Percentiles rank a stretch among this genome's conserved stretches.
These are phyloP conservation scores for Elsinoe fawcettii DNA, from an alignment of 2,329 filamentous ascomycete genomes.

Conservation along the genomic window DNA sequence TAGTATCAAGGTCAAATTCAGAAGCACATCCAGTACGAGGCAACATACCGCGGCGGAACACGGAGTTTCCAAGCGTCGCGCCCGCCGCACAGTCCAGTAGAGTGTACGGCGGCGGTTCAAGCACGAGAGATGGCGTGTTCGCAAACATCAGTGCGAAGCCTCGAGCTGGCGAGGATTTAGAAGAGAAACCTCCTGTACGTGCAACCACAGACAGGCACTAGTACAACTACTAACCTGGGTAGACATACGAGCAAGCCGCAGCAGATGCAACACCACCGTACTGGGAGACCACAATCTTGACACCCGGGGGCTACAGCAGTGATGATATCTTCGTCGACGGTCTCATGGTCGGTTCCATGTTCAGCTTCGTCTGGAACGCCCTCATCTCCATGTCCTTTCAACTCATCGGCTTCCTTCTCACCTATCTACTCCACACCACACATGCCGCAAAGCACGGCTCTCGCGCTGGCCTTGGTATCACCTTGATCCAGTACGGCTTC, in stretches of 20 bases:
- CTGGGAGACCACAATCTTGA: slow-evolving; percentile 97
- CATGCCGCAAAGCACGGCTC: slow-evolving; percentile 98
- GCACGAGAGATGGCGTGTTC: slow-evolving; percentile 90
- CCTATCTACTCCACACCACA: slow-evolving; percentile 94
- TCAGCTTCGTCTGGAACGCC: slow-evolving; percentile 83
- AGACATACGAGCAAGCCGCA: slow-evolving; percentile 98
- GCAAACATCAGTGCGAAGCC: slow-evolving; percentile 91
- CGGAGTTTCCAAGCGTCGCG: slow-evolving; percentile 38
- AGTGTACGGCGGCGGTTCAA: slow-evolving; percentile 59
- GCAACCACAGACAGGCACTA: neutral
- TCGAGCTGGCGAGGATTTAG: slow-evolving; percentile 69
- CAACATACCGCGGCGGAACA: slow-evolving; percentile 42
- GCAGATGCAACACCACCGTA: slow-evolving; percentile 94
- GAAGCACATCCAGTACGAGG: slow-evolving; percentile 23
- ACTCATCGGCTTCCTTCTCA: slow-evolving; percentile 92
- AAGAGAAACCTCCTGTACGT: slow-evolving; percentile 88
- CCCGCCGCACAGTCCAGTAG: slow-evolving; percentile 33
- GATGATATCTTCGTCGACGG: slow-evolving; percentile 97
- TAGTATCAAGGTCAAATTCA: slow-evolving; percentile 35
- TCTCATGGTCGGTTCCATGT: slow-evolving; percentile 80
- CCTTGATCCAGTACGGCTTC: slow-evolving; percentile 93
- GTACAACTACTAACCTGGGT: slow-evolving; percentile 30
- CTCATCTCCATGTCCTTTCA: slow-evolving; percentile 98
- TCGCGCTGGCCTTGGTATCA: slow-evolving; percentile 86
- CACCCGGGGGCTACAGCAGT: slow-evolving; percentile 76